Evolutionary conservation across 352 stramenopile species (phyloP), one percentile per base, ranked within the genome.

Genomic region (Aphanomyces astaci): DNA sequence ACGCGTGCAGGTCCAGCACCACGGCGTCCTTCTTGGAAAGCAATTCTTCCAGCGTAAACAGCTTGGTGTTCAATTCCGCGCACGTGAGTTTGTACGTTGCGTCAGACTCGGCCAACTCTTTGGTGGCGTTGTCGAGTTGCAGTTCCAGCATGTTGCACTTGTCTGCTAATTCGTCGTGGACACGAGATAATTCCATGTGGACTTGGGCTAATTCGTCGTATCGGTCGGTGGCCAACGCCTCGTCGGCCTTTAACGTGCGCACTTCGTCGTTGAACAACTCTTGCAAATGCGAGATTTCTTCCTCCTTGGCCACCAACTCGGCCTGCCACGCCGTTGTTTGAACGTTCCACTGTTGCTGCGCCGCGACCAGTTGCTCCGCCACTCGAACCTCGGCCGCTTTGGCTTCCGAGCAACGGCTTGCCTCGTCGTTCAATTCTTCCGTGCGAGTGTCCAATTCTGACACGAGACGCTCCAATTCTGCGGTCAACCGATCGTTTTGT

Each of bases 271-370:
- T 32, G 24, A 59, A 59, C 13, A 59, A 30, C 33, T 59, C 51
- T n/a, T 59, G 51, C 17, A 59, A 32, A 30, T 59, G 51, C 13
- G 17, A 22, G 51, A 59, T 59, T 59, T 59, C 51, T 36, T 59
- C 51, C 33, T 59, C 51, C n/a, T 59, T 59, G 10, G 48, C 11
- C 10, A 31, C 48, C 10, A 55, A n/a, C 22, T 55, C 48, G 4
- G 51, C 51, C n/a, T 59, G 51, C 51, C 22, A 59, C 30, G 22
- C 27, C 25, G 32, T 59, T 19, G 51, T 40, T 28, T 30, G 13
- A 19, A 10, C 25, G 15, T 40, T 25, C 51, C 51, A 59, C n/a
- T 39, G 7, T 1, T 30, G 19, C 5, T 36, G 19, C 30, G 51
- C 51, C 25, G 13, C 30, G 32, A 25, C 27, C 11, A 33, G 51